These are phyloP conservation scores for Benincasa hispida DNA, from an alignment of 306 rosid genomes.

Conservation along the genomic window DNA sequence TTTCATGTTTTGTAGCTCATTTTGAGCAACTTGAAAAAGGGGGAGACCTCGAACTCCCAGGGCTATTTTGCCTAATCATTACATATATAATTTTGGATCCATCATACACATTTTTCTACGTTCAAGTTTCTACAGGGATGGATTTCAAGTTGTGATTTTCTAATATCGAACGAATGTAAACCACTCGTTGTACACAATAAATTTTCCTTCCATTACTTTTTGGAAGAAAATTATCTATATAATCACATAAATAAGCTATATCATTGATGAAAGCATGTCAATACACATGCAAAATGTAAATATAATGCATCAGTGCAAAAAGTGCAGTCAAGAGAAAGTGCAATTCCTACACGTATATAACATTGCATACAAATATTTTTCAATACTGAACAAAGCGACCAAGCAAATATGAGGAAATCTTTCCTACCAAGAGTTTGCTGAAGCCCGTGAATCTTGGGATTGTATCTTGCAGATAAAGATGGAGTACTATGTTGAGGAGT, in stretches of 20 bases:
- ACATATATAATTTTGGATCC: too few species aligned
- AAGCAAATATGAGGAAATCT: conserved; percentile 8
- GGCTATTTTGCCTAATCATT: too few species aligned
- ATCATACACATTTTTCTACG: background rate
- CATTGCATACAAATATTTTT: background rate
- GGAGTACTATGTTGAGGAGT: conserved; percentile 61
- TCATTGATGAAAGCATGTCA: background rate
- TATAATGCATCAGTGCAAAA: background rate
- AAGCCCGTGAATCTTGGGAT: conserved; percentile 66
- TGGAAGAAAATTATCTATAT: background rate
- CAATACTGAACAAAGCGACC: conserved; percentile 5
- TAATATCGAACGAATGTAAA: background rate
- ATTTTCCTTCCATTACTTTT: background rate
- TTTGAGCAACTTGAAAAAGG: too few species aligned
- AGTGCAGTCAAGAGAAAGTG: background rate
- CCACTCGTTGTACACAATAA: background rate
- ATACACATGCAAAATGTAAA: background rate
- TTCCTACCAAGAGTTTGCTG: conserved; percentile 73
- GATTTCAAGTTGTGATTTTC: background rate
- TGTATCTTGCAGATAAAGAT: conserved; percentile 69
- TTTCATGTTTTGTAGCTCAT: too few species aligned
- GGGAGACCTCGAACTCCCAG: too few species aligned
- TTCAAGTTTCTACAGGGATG: background rate
- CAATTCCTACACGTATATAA: background rate
- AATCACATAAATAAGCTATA: background rate